Evolutionary conservation across 768 basidiomycete genomes (phyloP), one percentile per base, ranked within the genome.

Genomic region (Pleurotus giganteus): DNA sequence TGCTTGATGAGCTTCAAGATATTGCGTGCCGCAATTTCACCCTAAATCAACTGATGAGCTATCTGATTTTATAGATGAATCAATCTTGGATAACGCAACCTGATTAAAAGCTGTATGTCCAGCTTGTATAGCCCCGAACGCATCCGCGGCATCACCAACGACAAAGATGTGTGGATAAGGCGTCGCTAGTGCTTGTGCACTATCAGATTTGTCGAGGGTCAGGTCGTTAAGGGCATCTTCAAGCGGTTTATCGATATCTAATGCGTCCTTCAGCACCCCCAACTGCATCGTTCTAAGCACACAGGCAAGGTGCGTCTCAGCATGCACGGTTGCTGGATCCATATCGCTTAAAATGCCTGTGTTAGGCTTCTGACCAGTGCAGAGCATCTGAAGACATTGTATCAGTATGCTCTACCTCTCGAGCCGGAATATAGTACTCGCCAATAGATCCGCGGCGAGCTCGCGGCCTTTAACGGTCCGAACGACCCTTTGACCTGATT

Each of bases 311-410:
- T 69, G 66, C 42, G 63, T 79, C 9, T 63, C 57, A 0, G 70
- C 62, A 19, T 76, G 69, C 9, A 83, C 70, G 0, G 75, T 71
- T 11, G 60, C 54, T 2, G 71, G 64, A 61, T 81, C 76, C 69
- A 81, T 71, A 1, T 61, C 61, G 19, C 59, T 62, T 1, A 87
- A 66, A 32, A 85, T 59, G 1, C 60, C 63, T 0, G 83, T 82
- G 62, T 86, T 85, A 15, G 83, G 83, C 5, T 61, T 67, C 64
- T 86, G 85, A 6, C 85, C 85, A 0, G 83, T 85, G 59, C 84
- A 85, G 1, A 84, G 68, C 8, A 85, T 75, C 49, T 51, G 29
- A 34, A 23, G 32, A 28, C 32, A 34, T 15, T 1, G 82, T 83
- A 36, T 5, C 6, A 8, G 43, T 23, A 19, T 8, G 23, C 36